Base-by-base conservation (phyloP, 1,284 basidiomycete species). In the Schizopora paradoxa region DNA sequence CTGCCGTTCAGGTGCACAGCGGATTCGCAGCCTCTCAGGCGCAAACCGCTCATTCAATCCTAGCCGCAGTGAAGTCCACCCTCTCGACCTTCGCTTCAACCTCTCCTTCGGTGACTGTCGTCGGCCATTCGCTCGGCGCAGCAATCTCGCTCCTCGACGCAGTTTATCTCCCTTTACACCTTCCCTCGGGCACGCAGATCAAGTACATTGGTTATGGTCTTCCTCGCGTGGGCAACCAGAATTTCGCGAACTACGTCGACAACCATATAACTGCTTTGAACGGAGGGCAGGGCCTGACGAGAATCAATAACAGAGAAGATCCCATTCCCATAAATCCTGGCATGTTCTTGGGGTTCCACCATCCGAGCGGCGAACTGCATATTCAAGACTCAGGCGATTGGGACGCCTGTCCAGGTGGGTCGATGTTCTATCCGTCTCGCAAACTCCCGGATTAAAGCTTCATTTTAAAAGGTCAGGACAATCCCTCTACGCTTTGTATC, bases 141-240 rank as follows among this genome's bases (percentile, higher is more conserved):
- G 77, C 78, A 0, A 58, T 82, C 39, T 62, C 77, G 2, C 62
- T 77, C 1, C 61, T 83, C 3, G 69, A 73, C 35, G 58, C 65
- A 0, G 58, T 70, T 14, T 72, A 62, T 51, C 61, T 73, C 13
- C 59, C 57, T 1, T 47, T 65, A 6, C 56, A 64, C 21, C 58
- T 73, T 4, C 64, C 70, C 3, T 31, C 58, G 0, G 53, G 52
- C 22, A 65, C 60, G 4, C 46, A 52, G 2, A 56, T 70, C 52
- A 54, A 54, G 23, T 57, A 58, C 6, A 59, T 77, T 29, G 61
- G 64, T 0, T 80, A 75, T 50, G 77, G 76, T 18, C 66, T 79
- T 59, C 82, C 82, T 14, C 69, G 82, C 32, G 79, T 82, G 27
- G 82, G 81, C 6, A 83, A 84, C 56, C 68, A 74, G 52, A 73